These are phyloP conservation scores for Aristolochia contorta DNA, from an alignment of 164 flowering plant species.

Conservation along the genomic window DNA sequence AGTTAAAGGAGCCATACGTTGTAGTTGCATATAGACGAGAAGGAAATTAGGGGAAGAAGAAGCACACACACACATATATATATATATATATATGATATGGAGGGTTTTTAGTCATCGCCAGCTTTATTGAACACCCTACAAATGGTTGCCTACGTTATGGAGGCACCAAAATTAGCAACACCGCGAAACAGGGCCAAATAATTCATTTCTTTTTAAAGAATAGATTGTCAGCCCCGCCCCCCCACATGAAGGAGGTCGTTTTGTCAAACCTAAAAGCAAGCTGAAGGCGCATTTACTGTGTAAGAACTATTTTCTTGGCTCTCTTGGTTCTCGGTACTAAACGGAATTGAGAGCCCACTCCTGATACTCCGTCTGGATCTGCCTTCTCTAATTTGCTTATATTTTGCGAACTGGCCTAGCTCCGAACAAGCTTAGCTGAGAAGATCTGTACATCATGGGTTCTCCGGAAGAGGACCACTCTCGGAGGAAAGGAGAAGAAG, in stretches of 20 bases:
- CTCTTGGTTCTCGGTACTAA: no score
- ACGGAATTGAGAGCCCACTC: background rate
- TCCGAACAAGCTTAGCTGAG: background rate
- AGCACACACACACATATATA: background rate
- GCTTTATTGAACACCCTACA: conserved; percentile 6
- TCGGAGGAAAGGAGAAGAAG: conserved; percentile 8
- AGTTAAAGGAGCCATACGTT: background rate
- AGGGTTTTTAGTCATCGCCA: background rate
- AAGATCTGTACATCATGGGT: conserved; percentile 14
- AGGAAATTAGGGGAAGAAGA: background rate
- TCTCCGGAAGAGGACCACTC: conserved; percentile 9
- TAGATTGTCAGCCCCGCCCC: no score
- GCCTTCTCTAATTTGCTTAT: background rate
- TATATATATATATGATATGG: no score
- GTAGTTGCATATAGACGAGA: background rate
- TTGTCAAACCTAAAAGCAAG: background rate
- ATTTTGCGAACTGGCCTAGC: background rate
- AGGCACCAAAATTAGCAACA: background rate
- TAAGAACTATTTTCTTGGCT: no score
- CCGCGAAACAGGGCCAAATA: background rate
- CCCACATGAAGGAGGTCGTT: background rate
- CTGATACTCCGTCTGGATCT: background rate
- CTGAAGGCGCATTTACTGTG: background rate
- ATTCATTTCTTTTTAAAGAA: background rate
- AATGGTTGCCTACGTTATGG: conserved; percentile 9